Conservation (phyloP, 108 stramenopile species). For the Fragilaria crotonensis region DNA sequence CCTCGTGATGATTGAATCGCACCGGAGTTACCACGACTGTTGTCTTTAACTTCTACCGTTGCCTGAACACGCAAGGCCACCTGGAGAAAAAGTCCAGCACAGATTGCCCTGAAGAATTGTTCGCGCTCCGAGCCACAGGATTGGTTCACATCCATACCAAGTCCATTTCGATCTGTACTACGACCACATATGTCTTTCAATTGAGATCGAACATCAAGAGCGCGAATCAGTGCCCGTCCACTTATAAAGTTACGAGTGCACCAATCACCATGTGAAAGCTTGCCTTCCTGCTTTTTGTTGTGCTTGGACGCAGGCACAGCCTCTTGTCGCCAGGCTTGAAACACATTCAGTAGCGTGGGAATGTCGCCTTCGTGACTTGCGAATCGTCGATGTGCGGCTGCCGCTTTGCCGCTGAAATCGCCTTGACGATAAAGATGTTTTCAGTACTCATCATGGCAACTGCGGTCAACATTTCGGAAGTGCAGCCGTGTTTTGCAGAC, state of each 20-base stretch:
- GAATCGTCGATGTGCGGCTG: slow-evolving; percentile 70
- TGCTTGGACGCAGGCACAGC: slow-evolving; percentile 29
- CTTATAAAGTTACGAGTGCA: slow-evolving; percentile 72
- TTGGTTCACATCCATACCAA: slow-evolving; percentile 49
- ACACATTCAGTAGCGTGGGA: slow-evolving; percentile 87
- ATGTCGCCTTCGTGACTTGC: slow-evolving; percentile 89
- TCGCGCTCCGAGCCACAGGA: slow-evolving; percentile 58
- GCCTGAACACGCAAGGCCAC: slow-evolving; percentile 48
- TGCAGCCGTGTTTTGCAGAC: slow-evolving; percentile 70
- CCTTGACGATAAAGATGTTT: slow-evolving; percentile 87
- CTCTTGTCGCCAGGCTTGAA: slow-evolving; percentile 83
- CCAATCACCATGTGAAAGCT: slow-evolving; percentile 73
- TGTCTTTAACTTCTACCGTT: slow-evolving; percentile 37
- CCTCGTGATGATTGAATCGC: slow-evolving; percentile 70
- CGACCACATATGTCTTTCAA: slow-evolving; percentile 47
- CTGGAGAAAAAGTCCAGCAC: slow-evolving; percentile 88
- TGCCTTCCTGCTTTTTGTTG: slow-evolving; percentile 31
- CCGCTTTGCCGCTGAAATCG: slow-evolving; percentile 59
- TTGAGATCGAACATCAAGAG: slow-evolving; percentile 64
- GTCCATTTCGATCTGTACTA: slow-evolving; percentile 38
- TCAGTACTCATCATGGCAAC: slow-evolving; percentile 94
- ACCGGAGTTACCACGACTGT: slow-evolving; percentile 51
- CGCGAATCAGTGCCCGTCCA: slow-evolving; percentile 61
- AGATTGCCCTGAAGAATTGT: slow-evolving; percentile 76
- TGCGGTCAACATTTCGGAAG: slow-evolving; percentile 85